A percentile compares a stretch with the other conserved stretches of the same genome.
These are phyloP conservation scores for Russula griseocarnosa DNA, from an alignment of 768 basidiomycete species.

Conservation along the genomic window DNA sequence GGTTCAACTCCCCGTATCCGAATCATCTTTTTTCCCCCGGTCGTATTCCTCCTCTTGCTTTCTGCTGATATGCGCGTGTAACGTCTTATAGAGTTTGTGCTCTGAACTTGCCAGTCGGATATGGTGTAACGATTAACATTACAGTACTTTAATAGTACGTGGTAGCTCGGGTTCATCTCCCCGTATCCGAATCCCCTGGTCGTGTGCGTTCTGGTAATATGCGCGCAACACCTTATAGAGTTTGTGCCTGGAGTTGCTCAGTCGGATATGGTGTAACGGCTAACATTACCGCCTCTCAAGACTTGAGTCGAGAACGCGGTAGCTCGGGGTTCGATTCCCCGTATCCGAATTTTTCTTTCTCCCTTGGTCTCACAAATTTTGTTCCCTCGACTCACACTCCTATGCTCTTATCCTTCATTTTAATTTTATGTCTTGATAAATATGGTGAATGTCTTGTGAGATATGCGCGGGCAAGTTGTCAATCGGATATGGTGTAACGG, in stretches of 20 bases:
- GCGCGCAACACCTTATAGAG: no score
- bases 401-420: no score
- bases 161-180: slow-evolving; percentile 44
- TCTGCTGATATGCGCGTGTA: no score
- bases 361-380: no score
- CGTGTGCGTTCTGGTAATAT: no score
- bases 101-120: slow-evolving; percentile 27
- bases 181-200: slow-evolving; percentile 41
- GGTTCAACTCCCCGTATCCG: no score
- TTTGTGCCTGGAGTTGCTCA: rapidly evolving
- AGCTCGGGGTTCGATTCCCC: slow-evolving; percentile 44
- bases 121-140: slow-evolving; percentile 41
- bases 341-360: slow-evolving; percentile 34
- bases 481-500: slow-evolving; percentile 39
- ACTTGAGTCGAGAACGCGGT: slow-evolving; percentile 30
- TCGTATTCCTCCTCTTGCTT: no score
- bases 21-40: no score
- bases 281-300: slow-evolving; percentile 39
- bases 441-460: no score
- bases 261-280: slow-evolving; percentile 40
- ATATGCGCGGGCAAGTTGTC: no score
- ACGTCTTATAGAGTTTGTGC: neutral
- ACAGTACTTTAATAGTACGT: slow-evolving; percentile 36
- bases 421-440: no score
- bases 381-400: no score